Conservation (phyloP, 768 basidiomycete species). For the Pleurotus pulmonarius region DNA sequence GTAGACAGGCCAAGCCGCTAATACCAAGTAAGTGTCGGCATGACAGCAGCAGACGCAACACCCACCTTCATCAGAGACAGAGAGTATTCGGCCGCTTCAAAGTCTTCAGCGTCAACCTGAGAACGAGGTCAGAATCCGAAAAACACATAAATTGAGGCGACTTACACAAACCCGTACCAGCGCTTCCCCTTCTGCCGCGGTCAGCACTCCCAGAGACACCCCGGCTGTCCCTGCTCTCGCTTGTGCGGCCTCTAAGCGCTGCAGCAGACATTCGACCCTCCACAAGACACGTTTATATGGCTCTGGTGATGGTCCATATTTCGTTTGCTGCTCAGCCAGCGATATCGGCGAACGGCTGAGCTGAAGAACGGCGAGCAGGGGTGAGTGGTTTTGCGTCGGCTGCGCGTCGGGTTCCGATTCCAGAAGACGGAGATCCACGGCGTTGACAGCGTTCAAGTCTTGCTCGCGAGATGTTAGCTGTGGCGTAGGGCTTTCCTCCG, state of each 20-base stretch:
- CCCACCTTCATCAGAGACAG: constrained; percentile 55
- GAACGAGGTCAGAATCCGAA: constrained; percentile 5
- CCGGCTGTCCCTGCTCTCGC: constrained; percentile 12
- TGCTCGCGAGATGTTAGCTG: constrained; percentile 19
- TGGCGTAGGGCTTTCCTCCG: neutral
- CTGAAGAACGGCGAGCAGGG: constrained; percentile 2
- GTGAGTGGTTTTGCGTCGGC: constrained; percentile 6
- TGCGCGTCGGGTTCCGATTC: constrained; percentile 5
- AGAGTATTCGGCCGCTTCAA: constrained; percentile 41
- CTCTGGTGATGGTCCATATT: neutral
- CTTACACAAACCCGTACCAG: constrained; percentile 50
- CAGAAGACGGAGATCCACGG: constrained; percentile 29
- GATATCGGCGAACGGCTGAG: constrained; percentile 12
- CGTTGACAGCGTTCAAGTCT: constrained; percentile 30
- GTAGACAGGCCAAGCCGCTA: constrained; percentile 40
- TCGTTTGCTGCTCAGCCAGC: constrained; percentile 14
- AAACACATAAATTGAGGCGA: neutral
- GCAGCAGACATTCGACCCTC: neutral
- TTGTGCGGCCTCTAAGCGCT: constrained; percentile 1
- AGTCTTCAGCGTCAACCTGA: constrained; percentile 48
- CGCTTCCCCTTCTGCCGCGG: constrained; percentile 49
- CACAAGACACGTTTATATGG: constrained; percentile 2
- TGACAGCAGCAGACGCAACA: neutral
- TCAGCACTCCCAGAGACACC: constrained; percentile 44
- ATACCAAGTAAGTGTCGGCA: neutral